Conservation (phyloP, 2,329 filamentous ascomycete species). For the Ophiostoma sp. region DNA sequence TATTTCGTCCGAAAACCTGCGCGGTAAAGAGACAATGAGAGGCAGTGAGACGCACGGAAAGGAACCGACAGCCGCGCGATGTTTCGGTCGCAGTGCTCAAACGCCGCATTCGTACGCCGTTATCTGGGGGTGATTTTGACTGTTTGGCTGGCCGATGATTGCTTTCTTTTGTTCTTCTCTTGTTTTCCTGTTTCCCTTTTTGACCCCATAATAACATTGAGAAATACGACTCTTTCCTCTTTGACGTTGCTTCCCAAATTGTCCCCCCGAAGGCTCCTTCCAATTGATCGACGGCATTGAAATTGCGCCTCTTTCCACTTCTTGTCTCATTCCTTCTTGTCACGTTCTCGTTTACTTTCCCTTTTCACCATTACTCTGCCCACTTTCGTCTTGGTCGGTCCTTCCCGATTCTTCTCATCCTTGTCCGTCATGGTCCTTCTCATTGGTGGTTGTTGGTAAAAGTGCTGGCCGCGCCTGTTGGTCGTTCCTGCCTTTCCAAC, state of each 20-base stretch:
- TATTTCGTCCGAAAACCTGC: not conserved
- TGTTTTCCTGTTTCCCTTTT: not conserved
- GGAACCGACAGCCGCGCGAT: slow-evolving; percentile 8
- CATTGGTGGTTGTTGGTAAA: not conserved
- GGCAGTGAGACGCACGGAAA: slow-evolving; percentile 3
- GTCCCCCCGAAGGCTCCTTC: not conserved
- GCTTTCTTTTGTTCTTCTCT: not conserved
- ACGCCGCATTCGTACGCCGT: not conserved
- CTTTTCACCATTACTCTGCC: slow-evolving; percentile 2
- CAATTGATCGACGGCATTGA: slow-evolving; percentile 11
- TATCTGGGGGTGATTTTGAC: not conserved
- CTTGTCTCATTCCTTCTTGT: not conserved
- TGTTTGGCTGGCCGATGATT: not conserved
- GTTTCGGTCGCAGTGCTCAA: not conserved
- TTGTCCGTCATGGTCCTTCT: not conserved
- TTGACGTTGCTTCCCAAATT: not conserved
- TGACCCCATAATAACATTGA: not conserved
- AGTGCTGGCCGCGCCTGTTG: not conserved
- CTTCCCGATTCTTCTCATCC: slow-evolving; percentile 6
- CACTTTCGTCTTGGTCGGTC: not conserved
- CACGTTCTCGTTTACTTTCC: not conserved
- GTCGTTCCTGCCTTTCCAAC: slow-evolving; percentile 20
- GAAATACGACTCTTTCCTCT: slow-evolving; percentile 9
- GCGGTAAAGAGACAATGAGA: not conserved
- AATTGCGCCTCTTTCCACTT: slow-evolving; percentile 14